These are phyloP conservation scores for Epichloe elymi DNA, from an alignment of 2,329 filamentous ascomycete genomes.

Conservation along the genomic window DNA sequence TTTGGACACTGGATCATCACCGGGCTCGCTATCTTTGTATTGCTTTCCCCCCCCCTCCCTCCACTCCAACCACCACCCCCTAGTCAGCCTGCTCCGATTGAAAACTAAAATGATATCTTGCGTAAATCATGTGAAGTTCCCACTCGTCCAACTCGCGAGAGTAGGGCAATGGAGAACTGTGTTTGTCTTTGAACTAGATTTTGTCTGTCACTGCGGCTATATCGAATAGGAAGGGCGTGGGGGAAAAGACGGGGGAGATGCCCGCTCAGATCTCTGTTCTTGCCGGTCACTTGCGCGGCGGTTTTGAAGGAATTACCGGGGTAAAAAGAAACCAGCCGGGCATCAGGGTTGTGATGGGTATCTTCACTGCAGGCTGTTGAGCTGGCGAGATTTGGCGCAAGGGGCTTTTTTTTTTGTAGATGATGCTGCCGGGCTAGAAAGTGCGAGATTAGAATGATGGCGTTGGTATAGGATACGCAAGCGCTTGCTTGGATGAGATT, in stretches of 20 bases:
- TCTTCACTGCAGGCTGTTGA: conserved; percentile 3
- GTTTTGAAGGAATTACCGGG: neutral
- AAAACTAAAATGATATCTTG: conserved; percentile 30
- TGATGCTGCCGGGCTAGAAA: neutral
- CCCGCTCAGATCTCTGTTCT: conserved; percentile 41
- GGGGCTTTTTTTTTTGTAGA: neutral
- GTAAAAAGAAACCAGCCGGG: neutral
- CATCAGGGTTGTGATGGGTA: conserved; percentile 1
- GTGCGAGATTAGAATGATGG: neutral
- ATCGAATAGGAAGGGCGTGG: neutral
- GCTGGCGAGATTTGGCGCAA: too few relatives aligned
- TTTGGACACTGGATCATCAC: conserved; percentile 42
- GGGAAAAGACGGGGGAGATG: conserved; percentile 2
- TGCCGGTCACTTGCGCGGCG: conserved; percentile 8
- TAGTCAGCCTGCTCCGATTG: conserved; percentile 35
- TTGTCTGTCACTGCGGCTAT: conserved; percentile 25
- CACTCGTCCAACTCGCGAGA: neutral
- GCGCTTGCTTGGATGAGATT: neutral
- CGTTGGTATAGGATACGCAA: neutral
- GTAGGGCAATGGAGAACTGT: neutral
- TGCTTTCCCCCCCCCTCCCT: neutral
- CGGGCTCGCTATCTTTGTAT: conserved; percentile 16
- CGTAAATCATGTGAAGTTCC: neutral
- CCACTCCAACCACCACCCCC: neutral
- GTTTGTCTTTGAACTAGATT: neutral